Evolutionary conservation across 805 yeast genomes (phyloP), one percentile per base, ranked within the genome.

Genomic region (Saccharomyces kudriavzevii): DNA sequence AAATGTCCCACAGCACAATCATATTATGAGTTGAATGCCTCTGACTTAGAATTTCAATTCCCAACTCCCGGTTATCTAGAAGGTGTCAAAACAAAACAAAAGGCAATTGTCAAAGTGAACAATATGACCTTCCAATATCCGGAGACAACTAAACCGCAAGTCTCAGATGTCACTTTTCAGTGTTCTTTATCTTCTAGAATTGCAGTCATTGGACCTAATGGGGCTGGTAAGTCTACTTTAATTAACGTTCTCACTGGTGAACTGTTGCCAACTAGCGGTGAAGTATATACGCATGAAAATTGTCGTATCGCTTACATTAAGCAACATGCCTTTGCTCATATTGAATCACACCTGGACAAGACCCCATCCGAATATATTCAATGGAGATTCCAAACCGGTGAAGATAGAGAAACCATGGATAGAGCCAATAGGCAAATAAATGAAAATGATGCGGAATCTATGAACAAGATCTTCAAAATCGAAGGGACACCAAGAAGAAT

Each of bases 331-430:
- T 91, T 91, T 74, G 96, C 97, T 61, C 97, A 91, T 78, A 89
- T 91, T 71, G 98, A 92, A 77, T 84, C 86, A 74, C 97, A 92
- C 75, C 82, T 90, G 74, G 97, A 92, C 84, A 87, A 86, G 83
- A 92, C 98, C 70, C 97, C 97, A 71, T 88, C 96, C 70, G 97
- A 91, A 82, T 91, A 91, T 82, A 91, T 91, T 69, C 98, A 91
- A 82, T 91, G 97, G 97, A 90, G 97, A 84, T 91, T 90, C 96
- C 97, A 91, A 82, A 91, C 97, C 73, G 97, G 97, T 89, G 97
- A 91, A 82, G 97, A 91, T 79, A 88, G 97, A 80, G 97, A 91
- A 83, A 90, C 97, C 78, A 91, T 91, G 97, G 97, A 91, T 82
- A 87, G 97, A 81, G 97, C 97, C 73, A 88, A 94, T 74, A 88